Conservation (phyloP, 2,329 filamentous ascomycete species). For the Sporothrix euskadiensis region DNA sequence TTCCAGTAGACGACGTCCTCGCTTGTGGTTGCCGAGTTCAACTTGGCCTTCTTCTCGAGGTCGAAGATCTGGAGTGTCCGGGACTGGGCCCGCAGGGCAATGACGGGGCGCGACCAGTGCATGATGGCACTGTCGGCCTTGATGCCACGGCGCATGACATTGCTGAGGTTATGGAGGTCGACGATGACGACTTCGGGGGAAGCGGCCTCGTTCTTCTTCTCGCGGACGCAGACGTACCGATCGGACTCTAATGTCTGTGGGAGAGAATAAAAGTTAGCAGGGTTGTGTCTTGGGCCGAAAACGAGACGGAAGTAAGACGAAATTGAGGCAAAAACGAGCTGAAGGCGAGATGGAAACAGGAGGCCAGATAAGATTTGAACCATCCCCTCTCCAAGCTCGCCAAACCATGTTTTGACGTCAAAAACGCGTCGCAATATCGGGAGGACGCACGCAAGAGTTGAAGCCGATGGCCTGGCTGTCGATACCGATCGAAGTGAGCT, state of each 20-base stretch:
- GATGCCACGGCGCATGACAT: conserved; percentile 90
- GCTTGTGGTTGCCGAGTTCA: conserved; percentile 94
- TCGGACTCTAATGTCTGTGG: conserved; percentile 94
- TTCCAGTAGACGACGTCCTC: conserved; percentile 99
- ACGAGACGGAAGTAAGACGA: not conserved
- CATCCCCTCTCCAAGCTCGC: not conserved
- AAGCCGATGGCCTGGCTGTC: conserved; percentile 66
- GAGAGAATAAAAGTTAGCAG: conserved; percentile 27
- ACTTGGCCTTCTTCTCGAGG: conserved; percentile 85
- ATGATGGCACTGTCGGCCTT: conserved; percentile 99
- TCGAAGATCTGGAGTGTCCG: conserved; percentile 98
- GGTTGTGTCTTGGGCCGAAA: not conserved
- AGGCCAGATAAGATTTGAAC: not conserved
- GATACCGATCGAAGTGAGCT: conserved; percentile 43
- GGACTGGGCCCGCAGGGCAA: conserved; percentile 91
- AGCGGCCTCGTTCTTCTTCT: conserved; percentile 82
- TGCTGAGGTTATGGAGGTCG: conserved; percentile 96
- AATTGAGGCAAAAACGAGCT: not conserved
- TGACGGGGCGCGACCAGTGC: conserved; percentile 96
- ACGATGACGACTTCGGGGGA: conserved; percentile 95
- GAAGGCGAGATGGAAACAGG: not conserved
- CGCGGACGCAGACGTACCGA: conserved; percentile 91
- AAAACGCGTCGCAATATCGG: conserved; percentile 24
- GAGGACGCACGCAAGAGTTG: conserved; percentile 73
- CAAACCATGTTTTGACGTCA: not conserved